Evolutionary conservation across 2,329 filamentous ascomycete genomes (phyloP).

Genomic region (Cordyceps cateniannulata): DNA sequence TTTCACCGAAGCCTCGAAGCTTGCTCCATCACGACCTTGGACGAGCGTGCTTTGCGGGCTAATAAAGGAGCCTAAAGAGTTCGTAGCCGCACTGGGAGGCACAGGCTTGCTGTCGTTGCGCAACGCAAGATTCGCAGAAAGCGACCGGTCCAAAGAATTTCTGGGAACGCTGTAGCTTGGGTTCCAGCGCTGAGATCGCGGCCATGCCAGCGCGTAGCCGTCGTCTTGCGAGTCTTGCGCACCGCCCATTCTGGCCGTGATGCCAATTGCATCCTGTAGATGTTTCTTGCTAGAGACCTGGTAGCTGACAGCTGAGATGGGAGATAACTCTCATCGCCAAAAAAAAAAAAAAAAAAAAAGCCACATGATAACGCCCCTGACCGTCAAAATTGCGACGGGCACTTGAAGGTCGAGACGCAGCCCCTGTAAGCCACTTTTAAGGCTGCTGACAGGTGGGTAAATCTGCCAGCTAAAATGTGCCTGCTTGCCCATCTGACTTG

Average conservation of each 20-base stretch:
- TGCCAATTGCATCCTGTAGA: not conserved
- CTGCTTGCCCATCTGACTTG: too few relatives aligned
- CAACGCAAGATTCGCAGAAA: not conserved
- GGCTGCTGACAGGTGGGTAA: too few relatives aligned
- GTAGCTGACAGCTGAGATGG: too few relatives aligned
- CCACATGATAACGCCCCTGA: too few relatives aligned
- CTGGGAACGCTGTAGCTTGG: slow-evolving; percentile 20
- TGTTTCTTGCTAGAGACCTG: not conserved
- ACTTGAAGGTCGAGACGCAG: too few relatives aligned
- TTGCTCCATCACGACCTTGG: slow-evolving; percentile 2
- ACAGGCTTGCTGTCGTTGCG: slow-evolving; percentile 7
- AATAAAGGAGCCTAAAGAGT: not conserved
- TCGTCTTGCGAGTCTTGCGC: not conserved
- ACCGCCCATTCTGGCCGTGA: not conserved
- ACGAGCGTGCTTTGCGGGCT: slow-evolving; percentile 3
- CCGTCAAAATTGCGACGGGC: too few relatives aligned
- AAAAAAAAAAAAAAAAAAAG: too few relatives aligned
- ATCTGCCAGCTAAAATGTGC: too few relatives aligned
- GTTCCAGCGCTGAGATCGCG: slow-evolving; percentile 22
- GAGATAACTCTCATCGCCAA: too few relatives aligned
- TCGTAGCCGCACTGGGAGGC: not conserved
- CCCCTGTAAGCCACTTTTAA: too few relatives aligned
- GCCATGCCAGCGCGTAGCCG: slow-evolving; percentile 18
- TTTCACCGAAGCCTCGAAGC: not conserved
- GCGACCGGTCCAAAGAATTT: slow-evolving; percentile 15